A percentile compares a stretch with the other conserved stretches of the same genome.
Evolutionary conservation across 495 filamentous ascomycete genomes (phyloP).

Genomic region (Aspergillus affinis): DNA sequence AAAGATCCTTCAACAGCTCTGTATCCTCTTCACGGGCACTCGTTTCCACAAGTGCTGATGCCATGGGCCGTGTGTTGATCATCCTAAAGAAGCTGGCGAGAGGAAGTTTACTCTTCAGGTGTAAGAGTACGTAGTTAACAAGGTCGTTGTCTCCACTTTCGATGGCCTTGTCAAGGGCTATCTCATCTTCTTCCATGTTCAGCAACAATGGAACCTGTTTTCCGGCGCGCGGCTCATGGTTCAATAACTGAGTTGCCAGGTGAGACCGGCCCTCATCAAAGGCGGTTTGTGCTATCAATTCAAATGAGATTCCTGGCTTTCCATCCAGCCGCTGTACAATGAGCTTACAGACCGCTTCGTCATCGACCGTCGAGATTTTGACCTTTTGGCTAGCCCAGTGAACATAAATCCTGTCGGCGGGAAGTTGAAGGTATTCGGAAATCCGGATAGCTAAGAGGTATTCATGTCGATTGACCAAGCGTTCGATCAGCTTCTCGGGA

Average conservation of each 20-base stretch:
- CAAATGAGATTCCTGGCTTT: conserved; percentile 91
- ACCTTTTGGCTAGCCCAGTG: conserved; percentile 98
- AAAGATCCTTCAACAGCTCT: conserved; percentile 89
- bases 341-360: conserved; percentile 81
- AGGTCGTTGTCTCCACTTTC: conserved; percentile 94
- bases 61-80: conserved; percentile 82
- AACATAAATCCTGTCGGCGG: conserved; percentile 87
- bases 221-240: conserved; percentile 89
- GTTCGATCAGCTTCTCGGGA: conserved; percentile 79
- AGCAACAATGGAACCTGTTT: conserved; percentile 94
- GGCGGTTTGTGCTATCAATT: conserved; percentile 88
- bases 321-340: conserved; percentile 84
- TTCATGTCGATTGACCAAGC: conserved; percentile 84
- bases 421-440: conserved; percentile 83
- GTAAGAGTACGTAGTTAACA: conserved; percentile 82
- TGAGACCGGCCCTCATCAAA: conserved; percentile 89
- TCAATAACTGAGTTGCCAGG: conserved; percentile 84
- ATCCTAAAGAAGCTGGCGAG: conserved; percentile 90
- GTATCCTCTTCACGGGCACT: conserved; percentile 73
- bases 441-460: conserved; percentile 88
- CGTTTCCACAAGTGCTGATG: conserved; percentile 86
- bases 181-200: conserved; percentile 92
- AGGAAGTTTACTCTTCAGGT: conserved; percentile 87
- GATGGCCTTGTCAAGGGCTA: conserved; percentile 95
- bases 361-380: conserved; percentile 75